Evolutionary conservation across 1,284 basidiomycete species (phyloP).

Genomic region (Tausonia pullulans): DNA sequence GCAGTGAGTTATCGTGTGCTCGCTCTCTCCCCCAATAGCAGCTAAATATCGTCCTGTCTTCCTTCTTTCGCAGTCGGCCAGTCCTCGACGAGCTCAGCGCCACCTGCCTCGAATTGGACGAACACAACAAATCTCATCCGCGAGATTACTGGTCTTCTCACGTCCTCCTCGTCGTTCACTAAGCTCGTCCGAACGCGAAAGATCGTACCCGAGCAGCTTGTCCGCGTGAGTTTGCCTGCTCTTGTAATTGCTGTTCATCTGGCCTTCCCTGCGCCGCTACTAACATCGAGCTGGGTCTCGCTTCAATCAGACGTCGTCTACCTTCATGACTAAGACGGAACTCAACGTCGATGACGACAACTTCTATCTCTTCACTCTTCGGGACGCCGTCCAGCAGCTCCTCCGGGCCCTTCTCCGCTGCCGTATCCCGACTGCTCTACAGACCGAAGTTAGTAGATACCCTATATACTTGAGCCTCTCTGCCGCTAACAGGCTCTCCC

Average conservation of each 20-base stretch:
- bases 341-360: no score
- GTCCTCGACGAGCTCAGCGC: not conserved
- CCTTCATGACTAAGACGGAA: constrained; percentile 1
- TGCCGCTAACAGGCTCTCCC: not conserved
- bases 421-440: constrained; percentile 2
- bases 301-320: not conserved
- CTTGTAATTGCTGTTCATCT: no score
- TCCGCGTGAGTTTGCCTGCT: not conserved
- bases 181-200: constrained; percentile 5
- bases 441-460: constrained; percentile 6
- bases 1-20: not conserved
- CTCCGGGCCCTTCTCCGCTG: not conserved
- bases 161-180: constrained; percentile 5
- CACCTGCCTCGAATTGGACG: not conserved
- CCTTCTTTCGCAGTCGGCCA: no score
- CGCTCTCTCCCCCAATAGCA: not conserved
- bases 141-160: constrained; percentile 3
- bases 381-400: constrained; percentile 4
- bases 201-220: constrained; percentile 4
- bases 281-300: no score
- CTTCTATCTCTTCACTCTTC: not conserved
- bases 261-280: no score
- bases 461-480: not conserved
- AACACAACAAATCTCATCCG: not conserved
- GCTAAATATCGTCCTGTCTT: no score